These are phyloP conservation scores for Flammula alnicola DNA, from an alignment of 1,284 basidiomycete species.

Conservation along the genomic window DNA sequence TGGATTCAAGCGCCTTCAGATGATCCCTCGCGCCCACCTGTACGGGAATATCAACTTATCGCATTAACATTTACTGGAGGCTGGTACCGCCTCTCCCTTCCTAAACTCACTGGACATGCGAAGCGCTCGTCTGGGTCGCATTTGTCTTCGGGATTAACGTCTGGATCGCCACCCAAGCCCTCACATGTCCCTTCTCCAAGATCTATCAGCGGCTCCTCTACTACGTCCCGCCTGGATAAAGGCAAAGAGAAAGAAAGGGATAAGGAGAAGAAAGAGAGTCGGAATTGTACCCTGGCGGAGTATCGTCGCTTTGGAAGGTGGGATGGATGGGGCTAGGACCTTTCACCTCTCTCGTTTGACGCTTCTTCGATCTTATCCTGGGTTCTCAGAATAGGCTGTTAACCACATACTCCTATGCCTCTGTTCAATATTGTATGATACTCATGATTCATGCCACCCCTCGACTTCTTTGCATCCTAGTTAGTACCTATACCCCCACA, in stretches of 20 bases:
- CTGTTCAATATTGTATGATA: too few species aligned
- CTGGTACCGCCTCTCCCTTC: slow-evolving; percentile 89
- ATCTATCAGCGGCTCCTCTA: slow-evolving; percentile 58
- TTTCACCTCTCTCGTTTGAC: too few species aligned
- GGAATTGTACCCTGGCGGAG: slow-evolving; percentile 73
- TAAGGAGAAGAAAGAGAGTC: slow-evolving; percentile 51
- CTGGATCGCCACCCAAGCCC: slow-evolving; percentile 47
- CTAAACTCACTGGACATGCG: slow-evolving; percentile 34
- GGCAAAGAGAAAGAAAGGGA: slow-evolving; percentile 69
- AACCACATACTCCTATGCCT: too few species aligned
- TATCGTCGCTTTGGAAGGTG: slow-evolving; percentile 80
- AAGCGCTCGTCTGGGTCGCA: slow-evolving; percentile 16
- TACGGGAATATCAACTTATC: slow-evolving; percentile 74
- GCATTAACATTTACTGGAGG: slow-evolving; percentile 88
- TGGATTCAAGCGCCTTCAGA: slow-evolving; percentile 72
- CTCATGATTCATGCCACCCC: too few species aligned
- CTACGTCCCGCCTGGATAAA: slow-evolving; percentile 55
- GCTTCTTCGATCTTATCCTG: too few species aligned
- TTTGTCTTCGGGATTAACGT: slow-evolving; percentile 11
- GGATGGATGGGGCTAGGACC: slow-evolving; percentile 80
- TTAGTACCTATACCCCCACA: too few species aligned
- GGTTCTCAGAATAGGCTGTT: too few species aligned
- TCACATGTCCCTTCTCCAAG: slow-evolving; percentile 42
- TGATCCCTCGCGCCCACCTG: slow-evolving; percentile 35
- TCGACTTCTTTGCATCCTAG: too few species aligned